These are phyloP conservation scores for Lupinus albus DNA, from an alignment of 306 rosid genomes.

Conservation along the genomic window DNA sequence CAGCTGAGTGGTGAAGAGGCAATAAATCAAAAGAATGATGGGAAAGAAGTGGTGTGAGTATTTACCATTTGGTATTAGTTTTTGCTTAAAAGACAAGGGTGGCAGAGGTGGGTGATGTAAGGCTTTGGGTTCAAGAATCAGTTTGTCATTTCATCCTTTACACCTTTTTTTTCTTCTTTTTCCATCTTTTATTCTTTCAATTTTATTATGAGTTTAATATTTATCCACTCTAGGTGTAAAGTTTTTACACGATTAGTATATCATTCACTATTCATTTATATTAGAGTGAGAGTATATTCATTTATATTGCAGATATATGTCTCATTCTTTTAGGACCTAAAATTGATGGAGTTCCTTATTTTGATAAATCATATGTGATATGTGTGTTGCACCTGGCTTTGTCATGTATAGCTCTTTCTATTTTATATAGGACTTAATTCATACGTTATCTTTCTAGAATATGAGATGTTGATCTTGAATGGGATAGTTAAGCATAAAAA, in stretches of 20 bases:
- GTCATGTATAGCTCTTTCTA: constrained; percentile 34
- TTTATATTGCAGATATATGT: constrained; percentile 42
- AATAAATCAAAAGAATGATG: constrained; percentile 39
- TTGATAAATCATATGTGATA: constrained; percentile 46
- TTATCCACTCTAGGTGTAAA: too few relatives aligned
- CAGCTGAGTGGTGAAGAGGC: constrained; percentile 46
- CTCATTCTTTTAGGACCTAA: constrained; percentile 46
- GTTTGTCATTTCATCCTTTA: constrained; percentile 45
- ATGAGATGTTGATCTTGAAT: constrained; percentile 38
- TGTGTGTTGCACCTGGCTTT: constrained; percentile 37
- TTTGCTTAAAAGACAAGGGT: constrained; percentile 94
- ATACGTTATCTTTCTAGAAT: constrained; percentile 56
- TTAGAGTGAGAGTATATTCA: too few relatives aligned
- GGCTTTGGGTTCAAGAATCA: constrained; percentile 86
- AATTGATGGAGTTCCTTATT: constrained; percentile 64
- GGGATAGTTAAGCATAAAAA: constrained; percentile 41
- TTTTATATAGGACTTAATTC: constrained; percentile 55
- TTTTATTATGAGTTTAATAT: too few relatives aligned
- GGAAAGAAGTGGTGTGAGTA: constrained; percentile 53
- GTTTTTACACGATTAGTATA: too few relatives aligned
- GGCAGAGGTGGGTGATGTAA: constrained; percentile 67
- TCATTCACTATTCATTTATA: too few relatives aligned
- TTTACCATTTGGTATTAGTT: constrained; percentile 49
- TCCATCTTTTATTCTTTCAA: constrained; percentile 47
- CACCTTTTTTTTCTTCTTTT: constrained; percentile 36